Evolutionary conservation across 495 filamentous ascomycete genomes (phyloP), one percentile per base, ranked within the genome.

Genomic region (Xylaria sp.): DNA sequence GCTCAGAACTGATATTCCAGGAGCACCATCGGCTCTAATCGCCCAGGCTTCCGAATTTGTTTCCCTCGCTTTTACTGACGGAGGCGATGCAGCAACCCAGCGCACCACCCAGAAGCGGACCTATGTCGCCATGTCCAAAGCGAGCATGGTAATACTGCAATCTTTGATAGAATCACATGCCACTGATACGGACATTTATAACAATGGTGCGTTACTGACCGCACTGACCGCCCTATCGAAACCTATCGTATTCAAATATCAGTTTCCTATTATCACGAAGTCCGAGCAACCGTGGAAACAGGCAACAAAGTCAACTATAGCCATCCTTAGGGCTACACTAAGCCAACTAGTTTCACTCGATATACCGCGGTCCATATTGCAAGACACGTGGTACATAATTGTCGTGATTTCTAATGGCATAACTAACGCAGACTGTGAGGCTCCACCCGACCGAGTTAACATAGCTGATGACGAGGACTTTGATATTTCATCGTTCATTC

Each of bases 71-170:
- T 93, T 91, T 76, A 76, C 80, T 6, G 77, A 79, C 48, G 76
- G 77, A 7, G 71, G 79, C 35, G 41, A 75, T 5, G 72, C 76
- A 58, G 73, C 77, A 17, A 72, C 57, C 26, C 76, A 79, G 64
- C 81, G 79, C 4, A 72, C 73, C 5, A 61, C 79, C 2, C 79
- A 81, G 68, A 87, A 84, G 71, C 90, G 92, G 3, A 94, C 93
- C 1, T 98, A 92, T 76, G 88, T 99, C 61, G 94, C 96, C 21
- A 88, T 98, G 75, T 94, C 94, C 0, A 93, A 91, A 76, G 85
- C 88, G 26, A 86, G 90, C 57, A 96, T 97, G 82, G 83, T 85
- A 19, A 84, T 94, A 43, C 78, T 95, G 0, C 85, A 90, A 73
- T 84, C 82, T 61, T 85, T 95, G 35, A 82, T 94, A 24, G 76